Evolutionary conservation across 805 yeast species (phyloP), one percentile per base, ranked within the genome.

Genomic region (Phaffomyces thermotolerans): DNA sequence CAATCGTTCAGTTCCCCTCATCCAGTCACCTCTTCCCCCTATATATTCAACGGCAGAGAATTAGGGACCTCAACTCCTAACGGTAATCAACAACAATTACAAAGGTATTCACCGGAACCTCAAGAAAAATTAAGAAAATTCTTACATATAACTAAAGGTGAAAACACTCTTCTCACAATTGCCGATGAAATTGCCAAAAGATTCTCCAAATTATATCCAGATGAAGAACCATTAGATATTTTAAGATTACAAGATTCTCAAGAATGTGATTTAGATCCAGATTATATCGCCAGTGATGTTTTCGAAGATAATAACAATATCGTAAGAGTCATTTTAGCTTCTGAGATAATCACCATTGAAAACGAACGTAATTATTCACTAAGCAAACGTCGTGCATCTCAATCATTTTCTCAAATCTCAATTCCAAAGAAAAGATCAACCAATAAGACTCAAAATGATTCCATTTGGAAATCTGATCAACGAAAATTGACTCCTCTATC

Each of bases 191-290:
- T 85, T 20, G 57, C 66, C n/a, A 59, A 58, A 7, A 70, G 87
- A 46, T 81, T 78, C 55, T 58, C 66, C 30, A 79, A 76, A 55
- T 65, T 85, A 41, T 86, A 86, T 50, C 93, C 93, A 0, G 69
- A 69, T 20, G 79, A 74, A 39, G 76, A 71, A 5, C 71, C 72
- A 1, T 58, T 84, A 17, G 68, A 68, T 6, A 75, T 86, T 34
- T 63, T 71, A n/a, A 73, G 75, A 40, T 62, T 86, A 6, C 95
- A 85, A 56, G 91, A 85, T 59, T 61, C 60, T 35, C 73, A 77
- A 46, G 73, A 72, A 44, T 84, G 90, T 52, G 95, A 86, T 57
- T 64, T 86, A 44, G 95, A 86, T 59, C 90, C 90, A 0, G 95
- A 84, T 47, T 85, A 79, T 50, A 47, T 61, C 3, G 82, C 79